Percentiles rank a stretch among this genome's conserved stretches.
phyloP scores from a whole-genome alignment of 140 eudicot species.

The Bidens hawaiensis region DNA sequence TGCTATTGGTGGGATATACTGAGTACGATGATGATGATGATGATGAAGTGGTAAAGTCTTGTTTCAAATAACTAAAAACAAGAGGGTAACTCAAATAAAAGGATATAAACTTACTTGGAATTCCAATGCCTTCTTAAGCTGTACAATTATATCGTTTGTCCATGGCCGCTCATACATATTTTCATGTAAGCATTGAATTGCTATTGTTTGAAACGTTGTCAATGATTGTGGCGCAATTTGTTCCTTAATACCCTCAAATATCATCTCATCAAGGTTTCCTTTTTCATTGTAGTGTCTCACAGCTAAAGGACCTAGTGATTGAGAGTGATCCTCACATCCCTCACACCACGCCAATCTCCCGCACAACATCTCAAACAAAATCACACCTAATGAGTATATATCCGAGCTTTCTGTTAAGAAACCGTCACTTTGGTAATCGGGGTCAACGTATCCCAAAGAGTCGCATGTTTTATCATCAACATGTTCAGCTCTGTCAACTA shows the following conservation, averaged over 20 bases:
- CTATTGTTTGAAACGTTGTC: neutral
- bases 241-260: conserved; percentile 6
- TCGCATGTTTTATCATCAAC: neutral
- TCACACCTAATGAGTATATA: conserved; percentile 11
- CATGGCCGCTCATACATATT: neutral
- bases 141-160: neutral
- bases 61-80: no score
- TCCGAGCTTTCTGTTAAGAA: neutral
- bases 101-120: conserved; percentile 13
- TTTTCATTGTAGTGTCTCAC: neutral
- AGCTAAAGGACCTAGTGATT: neutral
- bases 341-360: no score
- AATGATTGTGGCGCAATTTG: neutral
- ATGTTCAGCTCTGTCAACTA: neutral
- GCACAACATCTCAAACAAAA: no score
- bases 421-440: neutral
- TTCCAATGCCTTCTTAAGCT: neutral
- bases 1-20: no score
- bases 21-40: no score
- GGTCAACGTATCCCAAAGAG: neutral
- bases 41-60: no score
- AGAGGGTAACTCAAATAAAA: neutral
- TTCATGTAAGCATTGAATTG: neutral
- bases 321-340: conserved; percentile 1
- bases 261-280: neutral